phyloP scores from a whole-genome alignment of 805 yeast species.

The Ogataea henricii region DNA sequence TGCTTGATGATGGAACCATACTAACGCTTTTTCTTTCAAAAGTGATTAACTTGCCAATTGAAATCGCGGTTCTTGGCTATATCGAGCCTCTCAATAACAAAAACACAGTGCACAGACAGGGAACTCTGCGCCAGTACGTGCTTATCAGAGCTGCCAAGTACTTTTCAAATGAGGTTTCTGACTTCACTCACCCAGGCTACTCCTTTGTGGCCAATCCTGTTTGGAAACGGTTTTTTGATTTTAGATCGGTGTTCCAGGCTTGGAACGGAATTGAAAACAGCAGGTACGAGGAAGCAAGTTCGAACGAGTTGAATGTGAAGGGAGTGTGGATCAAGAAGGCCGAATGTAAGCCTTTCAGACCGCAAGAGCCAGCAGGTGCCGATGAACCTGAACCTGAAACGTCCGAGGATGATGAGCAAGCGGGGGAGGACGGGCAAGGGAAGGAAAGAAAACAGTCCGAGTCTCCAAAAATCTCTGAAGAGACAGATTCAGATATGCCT shows the following conservation, averaged over 20 bases:
- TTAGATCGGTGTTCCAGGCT: conserved; percentile 35
- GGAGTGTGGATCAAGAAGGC: conserved; percentile 31
- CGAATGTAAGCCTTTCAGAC: conserved; percentile 8
- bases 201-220: conserved; percentile 34
- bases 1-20: conserved; percentile 7
- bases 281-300: conserved; percentile 22
- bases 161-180: conserved; percentile 21
- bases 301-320: conserved; percentile 8
- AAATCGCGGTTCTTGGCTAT: conserved; percentile 30
- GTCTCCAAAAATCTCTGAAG: background rate
- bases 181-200: conserved; percentile 24
- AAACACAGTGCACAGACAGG: conserved; percentile 31
- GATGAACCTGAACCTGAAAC: background rate
- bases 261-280: conserved; percentile 39
- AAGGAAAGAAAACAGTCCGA: background rate
- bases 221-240: conserved; percentile 35
- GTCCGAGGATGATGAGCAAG: background rate
- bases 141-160: conserved; percentile 22
- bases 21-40: background rate
- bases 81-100: conserved; percentile 36
- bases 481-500: background rate
- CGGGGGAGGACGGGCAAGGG: no score
- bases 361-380: background rate
- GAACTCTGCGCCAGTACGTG: conserved; percentile 32
- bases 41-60: conserved; percentile 28